Base-by-base conservation (phyloP, 1,284 basidiomycete species). In the Pholiota adiposa region DNA sequence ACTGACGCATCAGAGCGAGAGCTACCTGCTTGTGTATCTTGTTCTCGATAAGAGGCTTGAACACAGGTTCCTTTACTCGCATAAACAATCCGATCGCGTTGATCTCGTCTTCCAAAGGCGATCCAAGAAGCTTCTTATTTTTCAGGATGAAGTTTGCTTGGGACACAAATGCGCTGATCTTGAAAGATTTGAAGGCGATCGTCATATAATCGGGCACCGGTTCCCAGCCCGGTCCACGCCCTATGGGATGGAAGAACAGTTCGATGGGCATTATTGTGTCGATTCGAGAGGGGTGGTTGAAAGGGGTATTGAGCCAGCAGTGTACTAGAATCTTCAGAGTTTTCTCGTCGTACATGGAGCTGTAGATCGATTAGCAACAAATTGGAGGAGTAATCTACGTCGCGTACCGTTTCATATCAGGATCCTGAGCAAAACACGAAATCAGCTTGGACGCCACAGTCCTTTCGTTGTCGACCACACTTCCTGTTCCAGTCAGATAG, bases 311-410 rank as follows among this genome's bases (percentile, higher is more conserved):
- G 9, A 58, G 41, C 56, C 50, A 58, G 44, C 51, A 58, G 7
- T 58, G 56, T 3, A 58, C 19, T 18, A 58, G 27, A 18, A 58
- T 16, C 18, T 53, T 52, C 16, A 44, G 38, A 4, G 51, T 58
- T 38, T 46, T 58, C 33, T 44, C 31, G 18, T 48, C 56, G 16
- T 58, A 58, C 51, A 58, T 52, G 9, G 25, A 41, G 16, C 56
- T 58, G 18, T 14, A 29, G 5, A 41, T 50, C 9, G 11, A 31
- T 14, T 25, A 19, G n/a, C n/a, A 3, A 31, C 12, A 41, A 14
- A 8, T 12, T 9, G 34, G 8, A 31, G 6, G 12, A n/a, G 25
- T 27, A 12, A 19, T 44, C 11, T 4, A n/a, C n/a, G n/a, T n/a
- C n/a, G n/a, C 41, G 1, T 51, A 58, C 56, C 43, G 31, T 46